Evolutionary conservation across 1,139 yeast species (phyloP), one percentile per base, ranked within the genome.

Genomic region (Arxiozyma slooffiae): DNA sequence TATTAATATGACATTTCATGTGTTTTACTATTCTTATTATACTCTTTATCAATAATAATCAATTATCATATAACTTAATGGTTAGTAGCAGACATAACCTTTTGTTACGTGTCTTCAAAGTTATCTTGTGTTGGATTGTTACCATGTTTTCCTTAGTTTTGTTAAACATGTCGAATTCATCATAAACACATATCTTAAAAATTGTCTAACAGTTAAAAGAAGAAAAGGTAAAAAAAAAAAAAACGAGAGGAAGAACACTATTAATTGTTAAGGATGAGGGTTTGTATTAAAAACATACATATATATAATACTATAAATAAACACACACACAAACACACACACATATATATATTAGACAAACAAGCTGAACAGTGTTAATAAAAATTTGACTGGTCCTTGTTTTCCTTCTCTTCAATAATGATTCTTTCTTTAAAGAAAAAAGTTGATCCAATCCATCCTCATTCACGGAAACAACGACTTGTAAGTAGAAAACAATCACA

Each of bases 381-480:
- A n/a, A n/a, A n/a, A n/a, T n/a, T n/a, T n/a, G n/a, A n/a, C n/a
- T 3, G 14, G 2, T 11, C n/a, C 36, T 3, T 11, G n/a, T 11
- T 11, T 30, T n/a, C 14, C 18, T 8, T n/a, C n/a, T n/a, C 16
- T 24, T 20, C 30, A 7, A 26, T 40, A 46, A 46, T 37, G 44
- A 59, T 61, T 57, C 44, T 59, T 41, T 56, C 62, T 17, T 49
- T 61, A 23, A 55, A 61, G 47, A 57, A 57, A 50, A 57, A 55
- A 46, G 60, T 56, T 2, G 64, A 60, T 39, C 52, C 48, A n/a
- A 55, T 59, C 39, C 56, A 53, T 39, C 57, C 51, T 34, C 54
- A 50, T 18, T 43, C 58, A 9, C 55, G 60, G 42, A 62, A 59
- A 45, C 61, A 61, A 47, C 50, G 60, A 44, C 52, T 42, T 4